Base-by-base conservation (phyloP, 176 grass and related monocot species). In the Miscanthus lutarioriparius region DNA sequence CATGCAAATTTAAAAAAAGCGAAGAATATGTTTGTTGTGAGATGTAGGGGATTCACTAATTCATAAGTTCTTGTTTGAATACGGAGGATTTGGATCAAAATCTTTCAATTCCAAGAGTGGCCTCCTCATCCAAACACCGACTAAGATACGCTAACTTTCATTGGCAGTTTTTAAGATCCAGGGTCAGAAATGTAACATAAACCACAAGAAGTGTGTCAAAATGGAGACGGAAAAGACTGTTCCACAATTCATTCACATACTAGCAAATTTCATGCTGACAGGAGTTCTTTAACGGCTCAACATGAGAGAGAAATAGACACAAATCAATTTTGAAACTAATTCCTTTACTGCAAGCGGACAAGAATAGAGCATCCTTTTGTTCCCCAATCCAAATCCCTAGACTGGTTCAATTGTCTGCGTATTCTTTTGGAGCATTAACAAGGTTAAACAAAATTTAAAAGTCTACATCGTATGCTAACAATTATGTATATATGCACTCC, bases 241-340 rank as follows among this genome's bases (percentile, higher is more conserved):
- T 85, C 41, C 26, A 20, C 70, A 48, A 76, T 11, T 25, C 62
- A 81, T 70, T 76, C 17, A 81, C n/a, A 76, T 76, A 53, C 43
- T 59, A 32, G 38, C 7, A 80, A 68, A 76, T 40, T 58, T 7
- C 39, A 62, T 61, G 28, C 11, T 47, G 17, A 23, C 17, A 63
- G 10, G 27, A 71, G 27, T 28, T 63, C 17, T 41, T 80, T 74
- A 56, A 37, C 2, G 32, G 22, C 32, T 70, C 40, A 73, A 64
- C 63, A 68, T 72, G 68, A 13, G 22, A 85, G 33, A 10, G 58
- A 80, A 48, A 19, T 16, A 70, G 6, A 45, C 0, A 13, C 23
- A 56, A 74, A 49, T 1, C 64, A 20, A 63, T 32, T 38, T 28
- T 23, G 25, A 40, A 33, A 74, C 12, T n/a, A 27, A 37, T 72